Conservation (phyloP, 2,329 filamentous ascomycete genomes). For the Ophiostoma novo-ulmi region DNA sequence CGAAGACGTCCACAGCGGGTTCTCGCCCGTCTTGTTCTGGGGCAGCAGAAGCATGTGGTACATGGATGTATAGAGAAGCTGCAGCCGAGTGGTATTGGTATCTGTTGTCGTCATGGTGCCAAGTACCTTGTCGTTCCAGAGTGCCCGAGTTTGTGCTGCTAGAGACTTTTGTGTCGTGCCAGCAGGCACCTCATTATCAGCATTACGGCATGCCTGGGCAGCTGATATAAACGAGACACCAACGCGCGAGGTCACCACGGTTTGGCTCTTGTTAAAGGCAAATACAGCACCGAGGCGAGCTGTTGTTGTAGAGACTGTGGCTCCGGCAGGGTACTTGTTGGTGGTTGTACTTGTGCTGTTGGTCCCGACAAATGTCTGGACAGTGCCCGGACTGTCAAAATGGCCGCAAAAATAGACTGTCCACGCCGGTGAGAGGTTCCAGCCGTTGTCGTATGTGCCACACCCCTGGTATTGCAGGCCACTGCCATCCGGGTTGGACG, state of each 20-base stretch:
- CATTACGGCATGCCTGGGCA: not conserved
- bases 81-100: slow-evolving; percentile 49
- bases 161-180: not conserved
- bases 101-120: slow-evolving; percentile 36
- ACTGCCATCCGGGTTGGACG: not conserved
- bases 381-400: slow-evolving; percentile 41
- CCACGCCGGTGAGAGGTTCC: slow-evolving; percentile 60
- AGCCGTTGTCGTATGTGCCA: slow-evolving; percentile 61
- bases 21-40: slow-evolving; percentile 66
- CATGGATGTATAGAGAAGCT: slow-evolving; percentile 61
- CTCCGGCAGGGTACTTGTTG: not conserved
- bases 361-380: slow-evolving; percentile 36
- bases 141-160: not conserved
- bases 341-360: slow-evolving; percentile 42
- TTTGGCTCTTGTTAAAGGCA: not conserved
- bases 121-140: not conserved
- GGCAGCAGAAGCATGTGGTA: slow-evolving; percentile 67
- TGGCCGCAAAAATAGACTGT: slow-evolving; percentile 59
- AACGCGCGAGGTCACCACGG: not conserved
- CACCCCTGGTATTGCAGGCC: slow-evolving; percentile 52
- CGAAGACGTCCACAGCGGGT: slow-evolving; percentile 56
- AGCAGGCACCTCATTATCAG: not conserved
- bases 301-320: not conserved
- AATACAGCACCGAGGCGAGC: not conserved
- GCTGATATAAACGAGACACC: not conserved